Conservation (phyloP, 176 grass and related monocot genomes). For the Miscanthus lutarioriparius region DNA sequence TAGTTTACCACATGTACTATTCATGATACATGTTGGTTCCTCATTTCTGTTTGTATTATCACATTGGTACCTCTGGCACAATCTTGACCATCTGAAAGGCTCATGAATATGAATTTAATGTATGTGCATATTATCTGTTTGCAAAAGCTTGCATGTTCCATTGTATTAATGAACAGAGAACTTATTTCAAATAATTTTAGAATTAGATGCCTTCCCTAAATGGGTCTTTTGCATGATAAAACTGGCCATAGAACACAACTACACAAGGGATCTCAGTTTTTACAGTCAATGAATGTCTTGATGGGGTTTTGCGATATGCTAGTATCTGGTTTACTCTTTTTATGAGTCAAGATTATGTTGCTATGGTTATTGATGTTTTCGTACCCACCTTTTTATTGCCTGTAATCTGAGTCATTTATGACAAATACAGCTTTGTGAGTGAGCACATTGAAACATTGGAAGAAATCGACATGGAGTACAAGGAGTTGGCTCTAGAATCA, state of each 20-base stretch:
- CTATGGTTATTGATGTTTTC: neutral
- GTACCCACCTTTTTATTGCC: neutral
- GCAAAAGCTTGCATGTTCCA: neutral
- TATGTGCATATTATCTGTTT: neutral
- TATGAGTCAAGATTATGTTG: neutral
- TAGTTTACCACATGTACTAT: neutral
- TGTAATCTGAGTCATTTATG: neutral
- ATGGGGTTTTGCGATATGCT: neutral
- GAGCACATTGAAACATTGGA: conserved; percentile 98
- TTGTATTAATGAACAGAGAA: neutral
- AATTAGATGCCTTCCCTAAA: neutral
- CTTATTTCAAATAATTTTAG: neutral
- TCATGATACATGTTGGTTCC: neutral
- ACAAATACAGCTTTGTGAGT: conserved; percentile 79
- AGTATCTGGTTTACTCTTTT: neutral
- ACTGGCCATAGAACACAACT: neutral
- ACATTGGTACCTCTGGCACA: neutral
- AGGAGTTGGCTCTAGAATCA: conserved; percentile 82
- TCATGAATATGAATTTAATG: neutral
- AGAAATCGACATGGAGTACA: conserved; percentile 99
- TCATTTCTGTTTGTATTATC: neutral
- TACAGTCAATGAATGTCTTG: neutral
- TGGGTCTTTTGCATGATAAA: neutral
- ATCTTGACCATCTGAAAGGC: neutral
- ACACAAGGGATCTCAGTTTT: neutral